A percentile compares a stretch with the other conserved stretches of the same genome.
These are phyloP conservation scores for Citrus medica DNA, from an alignment of 345 rosid genomes.

Conservation along the genomic window DNA sequence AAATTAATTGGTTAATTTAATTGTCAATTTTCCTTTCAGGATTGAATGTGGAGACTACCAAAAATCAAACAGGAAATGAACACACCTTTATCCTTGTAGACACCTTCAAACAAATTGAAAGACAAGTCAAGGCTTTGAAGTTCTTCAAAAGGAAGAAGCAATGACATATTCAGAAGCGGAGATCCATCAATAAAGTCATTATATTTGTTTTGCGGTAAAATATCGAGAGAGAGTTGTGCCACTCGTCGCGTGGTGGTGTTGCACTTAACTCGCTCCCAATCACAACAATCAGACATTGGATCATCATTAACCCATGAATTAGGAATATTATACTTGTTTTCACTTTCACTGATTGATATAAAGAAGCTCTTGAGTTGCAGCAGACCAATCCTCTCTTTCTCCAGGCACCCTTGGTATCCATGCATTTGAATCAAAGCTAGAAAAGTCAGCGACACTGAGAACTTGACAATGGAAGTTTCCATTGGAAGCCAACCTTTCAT, in stretches of 20 bases:
- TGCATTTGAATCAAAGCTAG: neutral
- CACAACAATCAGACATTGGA: neutral
- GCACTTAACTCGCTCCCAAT: slow-evolving; percentile 17
- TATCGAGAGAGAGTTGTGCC: neutral
- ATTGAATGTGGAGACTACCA: neutral
- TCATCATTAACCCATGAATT: slow-evolving; percentile 13
- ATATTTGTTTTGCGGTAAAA: too few species aligned
- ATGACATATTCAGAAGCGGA: neutral
- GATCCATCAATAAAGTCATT: neutral
- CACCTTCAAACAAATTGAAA: neutral
- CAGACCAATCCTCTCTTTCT: slow-evolving; percentile 21
- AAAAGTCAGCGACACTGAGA: neutral
- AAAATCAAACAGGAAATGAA: neutral
- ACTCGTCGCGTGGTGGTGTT: neutral
- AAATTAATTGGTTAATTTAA: too few species aligned
- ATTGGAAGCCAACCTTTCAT: neutral
- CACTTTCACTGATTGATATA: neutral
- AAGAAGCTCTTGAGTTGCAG: slow-evolving; percentile 19
- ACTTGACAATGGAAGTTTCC: neutral
- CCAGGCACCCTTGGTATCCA: neutral
- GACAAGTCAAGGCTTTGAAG: slow-evolving; percentile 7
- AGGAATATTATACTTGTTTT: neutral
- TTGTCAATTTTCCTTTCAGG: neutral
- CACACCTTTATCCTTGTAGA: neutral
- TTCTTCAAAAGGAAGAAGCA: slow-evolving; percentile 13